Evolutionary conservation across 2,329 filamentous ascomycete genomes (phyloP), one percentile per base, ranked within the genome.

Genomic region (Arthrocladium fulminans): DNA sequence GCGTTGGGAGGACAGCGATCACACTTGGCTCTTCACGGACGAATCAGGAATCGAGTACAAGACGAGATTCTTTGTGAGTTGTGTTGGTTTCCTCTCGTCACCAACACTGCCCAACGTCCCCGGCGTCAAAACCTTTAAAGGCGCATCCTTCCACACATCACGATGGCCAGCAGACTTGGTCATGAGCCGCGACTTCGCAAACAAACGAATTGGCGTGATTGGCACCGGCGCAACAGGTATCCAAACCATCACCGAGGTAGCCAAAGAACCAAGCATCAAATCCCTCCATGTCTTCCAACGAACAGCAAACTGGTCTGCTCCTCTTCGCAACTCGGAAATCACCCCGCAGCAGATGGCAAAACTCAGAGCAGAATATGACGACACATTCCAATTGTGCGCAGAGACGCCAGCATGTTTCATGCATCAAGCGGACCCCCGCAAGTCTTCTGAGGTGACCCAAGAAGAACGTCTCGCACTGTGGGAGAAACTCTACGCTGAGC

Each of bases 401-500:
- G 27, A 50, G 32, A 50, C 51, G 17, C 27, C 48, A 10, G 34
- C 41, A 38, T 41, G 47, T 12, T 50, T 52, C 15, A 3, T 52
- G 1, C 47, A 52, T 32, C 12, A 17, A 15, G 29, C 44, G 2
- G 34, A 46, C 22, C 34, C 30, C 7, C 34, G 30, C 9, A 72
- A 51, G 10, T 47, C 48, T 15, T n/a, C 44, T 24, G 50, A 55
- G 6, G 34, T 50, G 25, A 51, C 35, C 1, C 19, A 38, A 2
- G 52, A 48, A 17, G 40, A 56, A 32, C 47, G 75, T 1, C 65
- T 72, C 48, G 67, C 65, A 1, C 61, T 72, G 12, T 75, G 73
- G 53, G 70, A 79, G 48, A 51, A 64, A 2, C 57, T 73, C 4
- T 81, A 73, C 68, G 47, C 63, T 2, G 59, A 67, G 0, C 77